Base-by-base conservation (phyloP, 257 asterid genomes). In the Thymus quinquecostatus region DNA sequence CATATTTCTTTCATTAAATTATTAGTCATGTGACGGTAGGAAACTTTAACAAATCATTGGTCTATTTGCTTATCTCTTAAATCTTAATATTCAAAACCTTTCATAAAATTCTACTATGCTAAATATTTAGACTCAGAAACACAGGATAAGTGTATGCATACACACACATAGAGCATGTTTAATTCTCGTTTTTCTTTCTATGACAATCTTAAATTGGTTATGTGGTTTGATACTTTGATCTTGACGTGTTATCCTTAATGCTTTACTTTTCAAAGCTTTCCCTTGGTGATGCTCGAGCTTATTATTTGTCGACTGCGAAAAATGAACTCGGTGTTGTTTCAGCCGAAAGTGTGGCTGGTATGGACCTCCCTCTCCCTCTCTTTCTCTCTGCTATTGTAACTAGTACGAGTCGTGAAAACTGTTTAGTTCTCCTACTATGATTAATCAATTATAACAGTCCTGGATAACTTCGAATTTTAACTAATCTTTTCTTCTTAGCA, bases 201-300 rank as follows among this genome's bases (percentile, higher is more conserved):
- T 3, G 14, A 36, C 7, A 34, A 12, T n/a, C 41, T 32, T 64
- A 45, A 60, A 75, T 53, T 50, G 28, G 54, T 27, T 49, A 21
- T 21, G 21, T 0, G 21, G 21, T 21, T 21, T 55, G 5, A 14
- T 47, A 10, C 51, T 45, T 29, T 44, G 45, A 40, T 2, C 10
- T 72, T 66, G 60, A 68, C 33, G 21, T 68, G 83, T 70, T 69
- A 10, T 40, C 83, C 88, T 82, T 79, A 76, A 85, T 64, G 6
- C 60, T 14, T 59, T 77, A 69, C 54, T 66, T 79, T 75, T 60
- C 56, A 80, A 77, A 93, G 98, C 90, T 94, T 1, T 94, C 99
- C 60, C 96, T 94, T 71, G 98, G 99, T 71, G 99, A 94, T 83
- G 97, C 99, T 12, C 87, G 99, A 6, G 90, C 99, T 28, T 94